phyloP scores from a whole-genome alignment of 169 alveolate genomes.

The Eimeria tenella region DNA sequence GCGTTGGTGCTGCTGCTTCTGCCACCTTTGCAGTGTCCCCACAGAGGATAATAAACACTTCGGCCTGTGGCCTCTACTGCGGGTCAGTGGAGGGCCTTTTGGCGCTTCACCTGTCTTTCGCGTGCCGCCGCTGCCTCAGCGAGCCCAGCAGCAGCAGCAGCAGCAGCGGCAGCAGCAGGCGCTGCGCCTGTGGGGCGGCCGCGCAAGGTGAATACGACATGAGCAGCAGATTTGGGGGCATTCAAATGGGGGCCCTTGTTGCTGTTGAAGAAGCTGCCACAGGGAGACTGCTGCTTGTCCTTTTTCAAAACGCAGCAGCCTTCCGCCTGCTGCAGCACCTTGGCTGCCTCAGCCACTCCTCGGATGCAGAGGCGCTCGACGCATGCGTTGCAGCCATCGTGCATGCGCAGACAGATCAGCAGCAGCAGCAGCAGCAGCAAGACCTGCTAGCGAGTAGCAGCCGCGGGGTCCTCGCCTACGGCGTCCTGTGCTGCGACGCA shows the following conservation, averaged over 20 bases:
- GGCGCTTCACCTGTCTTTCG: slow-evolving; percentile 11
- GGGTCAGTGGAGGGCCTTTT: background rate
- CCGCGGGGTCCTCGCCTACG: background rate
- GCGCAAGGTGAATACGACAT: background rate
- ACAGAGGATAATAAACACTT: background rate
- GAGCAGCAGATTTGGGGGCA: background rate
- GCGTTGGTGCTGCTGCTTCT: background rate
- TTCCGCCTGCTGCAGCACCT: slow-evolving; percentile 23
- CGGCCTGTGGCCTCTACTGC: background rate
- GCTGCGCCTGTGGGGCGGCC: slow-evolving; percentile 29
- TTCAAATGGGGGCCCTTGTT: background rate
- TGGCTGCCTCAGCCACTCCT: background rate
- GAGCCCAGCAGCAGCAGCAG: slow-evolving; percentile 10
- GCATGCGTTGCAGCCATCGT: slow-evolving; percentile 26
- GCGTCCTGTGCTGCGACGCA: slow-evolving; percentile 34
- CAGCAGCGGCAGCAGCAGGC: slow-evolving; percentile 4
- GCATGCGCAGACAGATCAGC: slow-evolving; percentile 37
- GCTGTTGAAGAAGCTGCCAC: slow-evolving; percentile 1
- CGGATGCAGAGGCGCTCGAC: slow-evolving; percentile 7
- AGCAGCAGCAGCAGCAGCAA: slow-evolving; percentile 7
- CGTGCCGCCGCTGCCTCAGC: slow-evolving; percentile 21
- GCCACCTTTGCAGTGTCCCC: background rate
- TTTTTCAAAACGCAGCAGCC: slow-evolving; percentile 33
- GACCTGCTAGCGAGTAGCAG: background rate
- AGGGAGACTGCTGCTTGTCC: slow-evolving; percentile 11